Evolutionary conservation across 768 basidiomycete genomes (phyloP).

Genomic region (Ramaria sp.): DNA sequence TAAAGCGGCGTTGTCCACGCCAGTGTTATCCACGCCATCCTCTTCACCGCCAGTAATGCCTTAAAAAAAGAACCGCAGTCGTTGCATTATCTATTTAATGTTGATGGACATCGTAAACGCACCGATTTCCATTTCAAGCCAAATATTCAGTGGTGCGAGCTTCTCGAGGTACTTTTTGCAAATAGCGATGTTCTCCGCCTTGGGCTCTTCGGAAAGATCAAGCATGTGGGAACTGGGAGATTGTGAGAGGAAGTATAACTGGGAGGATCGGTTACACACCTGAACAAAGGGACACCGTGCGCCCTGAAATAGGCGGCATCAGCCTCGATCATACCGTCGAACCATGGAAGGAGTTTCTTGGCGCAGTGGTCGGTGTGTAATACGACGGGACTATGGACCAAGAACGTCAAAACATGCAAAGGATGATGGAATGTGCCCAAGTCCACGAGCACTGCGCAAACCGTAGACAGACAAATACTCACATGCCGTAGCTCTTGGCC

Average conservation of each 20-base stretch:
- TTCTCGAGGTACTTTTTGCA: constrained; percentile 94
- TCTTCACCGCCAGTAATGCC: constrained; percentile 96
- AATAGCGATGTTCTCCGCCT: constrained; percentile 88
- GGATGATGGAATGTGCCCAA: too few relatives aligned
- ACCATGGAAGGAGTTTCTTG: constrained; percentile 95
- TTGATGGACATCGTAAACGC: not conserved
- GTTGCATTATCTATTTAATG: not conserved
- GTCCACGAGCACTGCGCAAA: too few relatives aligned
- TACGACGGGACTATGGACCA: constrained; percentile 66
- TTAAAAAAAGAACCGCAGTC: too few relatives aligned
- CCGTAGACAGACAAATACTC: too few relatives aligned
- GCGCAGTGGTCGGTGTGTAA: constrained; percentile 99
- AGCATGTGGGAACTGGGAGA: constrained; percentile 92
- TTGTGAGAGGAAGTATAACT: constrained; percentile 10
- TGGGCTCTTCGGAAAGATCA: constrained; percentile 87
- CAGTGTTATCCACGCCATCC: constrained; percentile 97
- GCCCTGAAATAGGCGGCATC: constrained; percentile 88
- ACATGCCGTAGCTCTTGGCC: constrained; percentile 89
- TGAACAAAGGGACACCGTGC: constrained; percentile 62
- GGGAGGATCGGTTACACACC: not conserved
- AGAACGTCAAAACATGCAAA: not conserved
- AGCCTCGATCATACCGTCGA: constrained; percentile 97
- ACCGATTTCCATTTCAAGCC: constrained; percentile 99
- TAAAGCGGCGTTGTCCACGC: constrained; percentile 82
- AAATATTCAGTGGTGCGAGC: constrained; percentile 83